These are phyloP conservation scores for Quercus dentata DNA, from an alignment of 306 rosid species.

Conservation along the genomic window DNA sequence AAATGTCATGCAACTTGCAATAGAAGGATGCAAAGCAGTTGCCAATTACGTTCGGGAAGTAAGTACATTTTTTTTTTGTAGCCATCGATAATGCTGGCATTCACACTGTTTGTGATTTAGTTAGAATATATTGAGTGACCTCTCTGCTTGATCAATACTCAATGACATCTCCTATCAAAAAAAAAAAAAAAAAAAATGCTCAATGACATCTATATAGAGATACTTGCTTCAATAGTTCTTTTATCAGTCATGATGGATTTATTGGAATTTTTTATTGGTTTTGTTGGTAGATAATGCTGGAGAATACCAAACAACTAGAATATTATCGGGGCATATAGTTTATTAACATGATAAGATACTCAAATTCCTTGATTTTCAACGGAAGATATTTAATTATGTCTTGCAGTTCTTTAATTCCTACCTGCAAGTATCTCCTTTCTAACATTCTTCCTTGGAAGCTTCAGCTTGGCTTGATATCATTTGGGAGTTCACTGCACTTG, in stretches of 20 bases:
- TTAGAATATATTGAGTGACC: not conserved
- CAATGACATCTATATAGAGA: not conserved
- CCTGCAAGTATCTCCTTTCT: not conserved
- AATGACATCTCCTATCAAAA: not conserved
- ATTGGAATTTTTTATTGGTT: not conserved
- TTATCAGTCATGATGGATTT: not conserved
- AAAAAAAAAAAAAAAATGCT: not conserved
- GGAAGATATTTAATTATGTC: not conserved
- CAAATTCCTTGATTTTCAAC: not conserved
- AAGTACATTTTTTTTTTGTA: conserved; percentile 13
- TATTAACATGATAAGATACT: conserved; percentile 9
- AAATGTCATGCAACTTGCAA: conserved; percentile 82
- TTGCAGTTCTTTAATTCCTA: not conserved
- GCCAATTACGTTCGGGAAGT: conserved; percentile 76
- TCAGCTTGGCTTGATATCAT: not conserved
- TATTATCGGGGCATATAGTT: conserved; percentile 48
- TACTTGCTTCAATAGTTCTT: conserved; percentile 14
- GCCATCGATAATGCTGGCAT: not conserved
- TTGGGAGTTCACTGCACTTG: not conserved
- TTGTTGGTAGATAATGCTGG: no score
- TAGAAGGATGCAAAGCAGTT: conserved; percentile 92
- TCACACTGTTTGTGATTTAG: not conserved
- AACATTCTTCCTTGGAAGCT: not conserved
- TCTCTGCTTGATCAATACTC: not conserved
- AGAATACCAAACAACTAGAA: conserved; percentile 67